phyloP scores from a whole-genome alignment of 2,329 filamentous ascomycete genomes.

The Microsporum audouinii region DNA sequence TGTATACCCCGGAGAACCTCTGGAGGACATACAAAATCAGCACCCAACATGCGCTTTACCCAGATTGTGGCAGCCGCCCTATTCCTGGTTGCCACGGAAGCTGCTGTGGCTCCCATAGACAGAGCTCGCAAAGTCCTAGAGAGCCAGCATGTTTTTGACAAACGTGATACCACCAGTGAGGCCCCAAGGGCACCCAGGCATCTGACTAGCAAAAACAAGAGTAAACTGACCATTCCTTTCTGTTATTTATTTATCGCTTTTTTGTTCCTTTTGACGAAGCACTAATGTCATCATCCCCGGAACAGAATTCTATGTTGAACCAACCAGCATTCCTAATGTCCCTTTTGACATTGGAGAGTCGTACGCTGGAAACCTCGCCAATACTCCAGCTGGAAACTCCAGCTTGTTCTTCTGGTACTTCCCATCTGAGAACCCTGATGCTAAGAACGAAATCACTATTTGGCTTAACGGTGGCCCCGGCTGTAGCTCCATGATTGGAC shows the following conservation, averaged over 20 bases:
- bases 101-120: background rate
- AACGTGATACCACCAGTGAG: background rate
- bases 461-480: slow-evolving; percentile 45
- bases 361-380: slow-evolving; percentile 42
- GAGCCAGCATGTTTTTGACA: background rate
- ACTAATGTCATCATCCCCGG: background rate
- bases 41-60: background rate
- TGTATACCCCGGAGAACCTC: background rate
- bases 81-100: background rate
- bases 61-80: background rate
- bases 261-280: background rate
- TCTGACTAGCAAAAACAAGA: background rate
- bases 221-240: background rate
- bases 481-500: slow-evolving; percentile 50
- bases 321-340: slow-evolving; percentile 54
- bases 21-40: background rate
- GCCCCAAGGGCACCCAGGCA: background rate
- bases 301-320: slow-evolving; percentile 53
- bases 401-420: slow-evolving; percentile 42
- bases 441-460: slow-evolving; percentile 34
- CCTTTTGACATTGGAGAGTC: slow-evolving; percentile 52
- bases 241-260: background rate
- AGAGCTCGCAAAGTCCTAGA: background rate
- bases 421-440: slow-evolving; percentile 34
- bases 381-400: slow-evolving; percentile 38